Conservation (phyloP, 768 basidiomycete species). For the Rhizopogon rudus region DNA sequence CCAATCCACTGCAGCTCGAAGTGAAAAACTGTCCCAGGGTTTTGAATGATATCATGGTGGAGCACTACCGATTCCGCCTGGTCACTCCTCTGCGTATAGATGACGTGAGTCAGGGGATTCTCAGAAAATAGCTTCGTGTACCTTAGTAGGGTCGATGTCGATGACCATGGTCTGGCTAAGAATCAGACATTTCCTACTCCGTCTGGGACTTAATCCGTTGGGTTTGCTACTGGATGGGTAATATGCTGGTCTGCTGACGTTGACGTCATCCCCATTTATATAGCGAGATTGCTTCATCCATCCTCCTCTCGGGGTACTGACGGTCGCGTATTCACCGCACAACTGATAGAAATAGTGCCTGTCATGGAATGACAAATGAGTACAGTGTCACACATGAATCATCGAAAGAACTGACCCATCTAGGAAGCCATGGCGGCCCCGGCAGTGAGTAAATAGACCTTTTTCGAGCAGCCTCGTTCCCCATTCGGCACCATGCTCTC, state of each 20-base stretch:
- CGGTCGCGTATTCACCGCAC: slow-evolving; percentile 69
- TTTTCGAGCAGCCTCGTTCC: slow-evolving; percentile 73
- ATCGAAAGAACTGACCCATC: slow-evolving; percentile 61
- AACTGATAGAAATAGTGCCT: slow-evolving; percentile 90
- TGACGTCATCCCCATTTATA: slow-evolving; percentile 34
- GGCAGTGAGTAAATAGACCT: slow-evolving; percentile 83
- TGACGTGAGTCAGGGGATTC: neutral
- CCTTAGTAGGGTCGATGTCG: slow-evolving; percentile 78
- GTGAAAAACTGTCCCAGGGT: slow-evolving; percentile 91
- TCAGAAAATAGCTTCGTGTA: slow-evolving; percentile 18
- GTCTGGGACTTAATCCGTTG: slow-evolving; percentile 36
- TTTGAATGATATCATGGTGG: slow-evolving; percentile 94
- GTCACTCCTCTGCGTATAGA: slow-evolving; percentile 60
- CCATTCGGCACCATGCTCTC: slow-evolving; percentile 77
- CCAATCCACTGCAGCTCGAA: slow-evolving; percentile 98
- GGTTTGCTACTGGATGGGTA: slow-evolving; percentile 33
- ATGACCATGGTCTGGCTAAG: slow-evolving; percentile 90
- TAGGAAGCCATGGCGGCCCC: slow-evolving; percentile 74
- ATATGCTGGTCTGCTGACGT: slow-evolving; percentile 14
- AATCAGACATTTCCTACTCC: slow-evolving; percentile 55
- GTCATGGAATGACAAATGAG: neutral
- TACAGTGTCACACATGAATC: neutral
- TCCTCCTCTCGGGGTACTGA: slow-evolving; percentile 56
- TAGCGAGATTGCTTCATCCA: slow-evolving; percentile 62
- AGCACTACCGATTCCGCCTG: slow-evolving; percentile 85